Evolutionary conservation across 2,329 filamentous ascomycete species (phyloP), one percentile per base, ranked within the genome.

Genomic region (Acephala macrosclerotiorum): DNA sequence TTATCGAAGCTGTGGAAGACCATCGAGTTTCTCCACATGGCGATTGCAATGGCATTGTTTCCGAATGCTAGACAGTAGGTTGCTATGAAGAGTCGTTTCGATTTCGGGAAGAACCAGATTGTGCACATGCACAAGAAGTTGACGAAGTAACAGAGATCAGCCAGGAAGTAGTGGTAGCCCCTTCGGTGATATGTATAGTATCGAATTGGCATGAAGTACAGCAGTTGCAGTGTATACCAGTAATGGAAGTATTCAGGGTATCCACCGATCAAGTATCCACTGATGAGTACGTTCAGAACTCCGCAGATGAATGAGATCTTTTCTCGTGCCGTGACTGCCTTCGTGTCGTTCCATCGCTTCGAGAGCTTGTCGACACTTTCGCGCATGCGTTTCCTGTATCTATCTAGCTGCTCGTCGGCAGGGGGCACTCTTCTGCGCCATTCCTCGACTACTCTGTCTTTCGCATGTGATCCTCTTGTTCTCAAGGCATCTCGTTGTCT

Each of bases 1-100:
- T 99, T 99, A 84, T 99, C 96, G 80, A 99, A 89, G 76, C 93
- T 97, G 83, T 99, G 96, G 79, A 99, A 99, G 56, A 99, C 96
- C 75, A 99, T 87, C 36, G 94, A 97, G 78, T 99, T 99, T 70
- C 96, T 89, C 96, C 96, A 99, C 94, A 99, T 96, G 76, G 96
- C 94, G 77, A 99, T 98, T 14, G 96, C 96, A 56, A 97, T 89
- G 22, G 96, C 96, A 76, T 99, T 99, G 80, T 99, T 99, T 69
- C 96, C 96, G 76, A 93, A 96, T 11, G 94, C 92, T 38, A 99
- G 84, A 75, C 96, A 98, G 79, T 94, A 99, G 0, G 93, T 91
- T 71, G 93, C 90, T 70, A 96, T 96, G 78, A 99, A 94, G 18
- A 99, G 85, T 53, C 95, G 89, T 79, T 97, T 97, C 14, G 94